Percentiles rank a stretch among this genome's conserved stretches.
Evolutionary conservation across 164 flowering plant genomes (phyloP).

Genomic region (Umbellularia californica): DNA sequence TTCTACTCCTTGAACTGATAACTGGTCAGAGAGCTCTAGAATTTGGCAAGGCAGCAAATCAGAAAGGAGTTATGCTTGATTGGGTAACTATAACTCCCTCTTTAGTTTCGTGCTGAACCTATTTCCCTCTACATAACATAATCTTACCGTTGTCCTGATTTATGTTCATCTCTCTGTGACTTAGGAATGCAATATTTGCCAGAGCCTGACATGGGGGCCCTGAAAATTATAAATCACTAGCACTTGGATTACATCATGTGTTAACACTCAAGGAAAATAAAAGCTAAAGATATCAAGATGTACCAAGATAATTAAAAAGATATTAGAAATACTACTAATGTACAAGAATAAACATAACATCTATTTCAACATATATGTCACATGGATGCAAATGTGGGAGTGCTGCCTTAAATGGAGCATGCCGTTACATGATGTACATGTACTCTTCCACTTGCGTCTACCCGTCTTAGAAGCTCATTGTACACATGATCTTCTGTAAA

Average conservation of each 20-base stretch:
- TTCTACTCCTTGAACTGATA: slow-evolving; percentile 85
- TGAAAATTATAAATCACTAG: not conserved
- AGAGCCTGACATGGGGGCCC: not conserved
- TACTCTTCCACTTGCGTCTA: too few relatives aligned
- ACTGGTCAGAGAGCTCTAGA: slow-evolving; percentile 87
- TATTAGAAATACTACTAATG: too few relatives aligned
- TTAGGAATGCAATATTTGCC: not conserved
- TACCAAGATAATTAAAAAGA: too few relatives aligned
- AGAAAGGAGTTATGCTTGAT: slow-evolving; percentile 89
- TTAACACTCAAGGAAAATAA: too few relatives aligned
- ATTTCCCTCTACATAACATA: not conserved
- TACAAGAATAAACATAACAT: too few relatives aligned
- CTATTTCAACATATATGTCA: too few relatives aligned
- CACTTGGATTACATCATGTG: not conserved
- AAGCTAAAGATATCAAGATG: too few relatives aligned
- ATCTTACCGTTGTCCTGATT: not conserved
- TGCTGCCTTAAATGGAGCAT: too few relatives aligned
- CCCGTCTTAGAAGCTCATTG: too few relatives aligned
- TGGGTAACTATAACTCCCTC: slow-evolving; percentile 58
- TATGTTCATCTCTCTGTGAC: not conserved
- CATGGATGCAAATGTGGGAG: too few relatives aligned
- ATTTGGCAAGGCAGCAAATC: slow-evolving; percentile 79
- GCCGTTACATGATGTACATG: too few relatives aligned
- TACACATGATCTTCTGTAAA: too few relatives aligned
- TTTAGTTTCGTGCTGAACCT: not conserved